Evolutionary conservation across 257 asterid species (phyloP), one percentile per base, ranked within the genome.

Genomic region (Marsdenia floribunda): DNA sequence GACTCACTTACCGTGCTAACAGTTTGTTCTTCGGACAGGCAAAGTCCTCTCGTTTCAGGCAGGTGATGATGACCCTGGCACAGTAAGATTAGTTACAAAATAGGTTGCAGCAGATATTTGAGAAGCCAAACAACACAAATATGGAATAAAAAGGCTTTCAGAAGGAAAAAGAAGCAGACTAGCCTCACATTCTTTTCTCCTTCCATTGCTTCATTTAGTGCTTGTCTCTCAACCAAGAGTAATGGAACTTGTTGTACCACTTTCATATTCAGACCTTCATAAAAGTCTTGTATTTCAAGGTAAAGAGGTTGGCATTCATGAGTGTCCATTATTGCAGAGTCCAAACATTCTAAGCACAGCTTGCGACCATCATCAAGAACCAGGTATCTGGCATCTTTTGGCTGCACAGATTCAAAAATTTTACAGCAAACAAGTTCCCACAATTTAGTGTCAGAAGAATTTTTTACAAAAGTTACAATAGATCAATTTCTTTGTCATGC

Each of bases 251-350:
- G 96, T 89, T 95, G 99, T 92, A 89, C 97, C 73, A 95, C 89
- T 76, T 95, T 95, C 99, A 95, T 95, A 87, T 85, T 85, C 78
- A 95, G 81, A 38, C 99, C 98, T 83, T 95, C 99, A 10, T 90
- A 95, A 75, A 95, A 95, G 14, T 92, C 97, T 87, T 87, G 99
- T 71, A 95, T 95, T 79, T 95, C 99, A 49, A 92, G 85, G 82
- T 95, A 90, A 40, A 95, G 96, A 75, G 97, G 98, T 68, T 92
- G 99, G 80, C 99, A 95, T 76, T 95, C 99, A 42, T 88, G 91
- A 8, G 97, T 92, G 75, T 95, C 99, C 99, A 95, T 90, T 80
- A 95, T 90, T 63, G 99, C 85, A n/a, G 98, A 95, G 85, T 95
- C 97, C 85, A 92, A 81, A 79, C 99, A 95, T 90, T 95, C 99